Base-by-base conservation (phyloP, 495 filamentous ascomycete species). In the Amniculicola lignicola region DNA sequence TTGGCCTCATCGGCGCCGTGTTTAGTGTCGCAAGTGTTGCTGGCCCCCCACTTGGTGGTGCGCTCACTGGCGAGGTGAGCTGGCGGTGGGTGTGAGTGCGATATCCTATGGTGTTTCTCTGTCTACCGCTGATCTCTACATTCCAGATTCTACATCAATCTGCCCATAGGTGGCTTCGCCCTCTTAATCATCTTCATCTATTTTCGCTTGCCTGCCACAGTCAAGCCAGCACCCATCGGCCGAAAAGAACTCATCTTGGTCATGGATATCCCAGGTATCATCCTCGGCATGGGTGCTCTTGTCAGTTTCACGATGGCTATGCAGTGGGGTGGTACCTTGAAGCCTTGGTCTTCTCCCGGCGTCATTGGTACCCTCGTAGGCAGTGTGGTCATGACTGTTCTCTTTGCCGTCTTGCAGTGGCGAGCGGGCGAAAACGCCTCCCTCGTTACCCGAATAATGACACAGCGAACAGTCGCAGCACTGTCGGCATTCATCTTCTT, bases 1-100 rank as follows among this genome's bases (percentile, higher is more conserved):
- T 79, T 6, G 86, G 87, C 15, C 41, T 88, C 11, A 74, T 95
- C 41, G 85, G 85, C 14, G 78, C 74, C 51, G 86, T 90, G 79
- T 93, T 84, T 64, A 89, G 86, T n/a, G 77, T 95, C 41, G 84
- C 89, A 0, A 82, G 77, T 18, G 66, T 72, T 16, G 45, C 59
- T 42, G 69, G 69, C 4, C 69, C 69, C 0, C 48, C 70, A 14
- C 43, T 72, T 44, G 69, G 69, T 31, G 69, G 69, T 11, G 69
- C 57, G 14, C 65, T 72, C 36, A 69, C 69, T 2, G 58, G 65
- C 27, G 42, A 77, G 16, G 69, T 81, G 2, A 76, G 78, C 1
- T 93, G 88, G 89, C 63, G 77, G n/a, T 79, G 75, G 76, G 77
- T n/a, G n/a, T n/a, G n/a, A n/a, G n/a, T n/a, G n/a, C n/a, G n/a